Evolutionary conservation across 2,329 filamentous ascomycete genomes (phyloP), one percentile per base, ranked within the genome.

Genomic region (Aspergillus sp.): DNA sequence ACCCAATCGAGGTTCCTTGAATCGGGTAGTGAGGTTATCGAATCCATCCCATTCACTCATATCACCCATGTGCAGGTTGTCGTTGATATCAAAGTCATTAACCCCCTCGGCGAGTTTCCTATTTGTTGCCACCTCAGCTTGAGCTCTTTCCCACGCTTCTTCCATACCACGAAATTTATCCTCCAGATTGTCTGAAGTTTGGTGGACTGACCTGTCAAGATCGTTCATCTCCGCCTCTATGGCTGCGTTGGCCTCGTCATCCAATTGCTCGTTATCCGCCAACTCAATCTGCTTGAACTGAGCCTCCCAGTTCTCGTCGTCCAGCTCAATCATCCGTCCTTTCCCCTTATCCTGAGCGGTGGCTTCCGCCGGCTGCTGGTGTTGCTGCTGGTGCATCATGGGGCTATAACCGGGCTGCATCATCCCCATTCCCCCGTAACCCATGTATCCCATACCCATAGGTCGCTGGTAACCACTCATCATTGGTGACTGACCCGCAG

Each of bases 291-390:
- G 88, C 60, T 92, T 91, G 77, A 99, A 99, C 77, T 98, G 93
- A 70, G 93, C 92, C 79, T 98, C 94, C 95, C 95, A 98, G 73
- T 96, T 90, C 72, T 90, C 83, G 70, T 99, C 94, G 74, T 97
- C 92, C 25, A 98, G 85, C 80, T 98, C 95, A 13, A 98, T 89
- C 80, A 98, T 86, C 41, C 85, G 81, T 6, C 82, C 87, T 78
- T 96, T 96, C 45, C 91, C 93, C 76, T 98, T 98, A 62, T 91
- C 91, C 77, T 93, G 77, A 48, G 81, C 79, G 61, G 78, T 72
- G 41, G 77, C 77, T 47, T 77, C 73, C 41, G 71, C 71, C 25
- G 75, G 77, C 51, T 59, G 57, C 23, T 59, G 57, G 2, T 59
- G 77, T 22, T 83, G 81, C 60, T 76, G 74, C 68, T 83, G 81